Conservation (phyloP, 2,329 filamentous ascomycete genomes). For the Tolypocladium tropicale region DNA sequence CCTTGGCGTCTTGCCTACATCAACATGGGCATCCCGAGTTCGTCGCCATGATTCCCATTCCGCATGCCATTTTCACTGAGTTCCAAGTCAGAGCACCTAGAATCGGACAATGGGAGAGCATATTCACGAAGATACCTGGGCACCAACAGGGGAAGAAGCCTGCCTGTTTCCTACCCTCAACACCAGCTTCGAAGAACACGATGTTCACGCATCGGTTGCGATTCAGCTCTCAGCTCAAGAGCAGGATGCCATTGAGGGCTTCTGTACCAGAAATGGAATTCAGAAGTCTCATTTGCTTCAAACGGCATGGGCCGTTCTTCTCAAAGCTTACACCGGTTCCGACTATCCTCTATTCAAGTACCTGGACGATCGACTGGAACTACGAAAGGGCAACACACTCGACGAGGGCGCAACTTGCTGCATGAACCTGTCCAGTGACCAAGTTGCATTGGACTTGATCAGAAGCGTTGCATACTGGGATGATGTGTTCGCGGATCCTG, state of each 20-base stretch:
- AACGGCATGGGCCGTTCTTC: not conserved
- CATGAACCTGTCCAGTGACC: not conserved
- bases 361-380: not conserved
- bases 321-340: not conserved
- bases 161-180: slow-evolving; percentile 2
- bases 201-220: not conserved
- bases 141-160: not conserved
- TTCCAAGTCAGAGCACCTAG: not conserved
- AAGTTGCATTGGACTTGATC: not conserved
- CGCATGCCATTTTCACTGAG: not conserved
- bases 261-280: not conserved
- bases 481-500: not conserved
- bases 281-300: not conserved
- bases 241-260: not conserved
- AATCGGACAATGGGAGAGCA: not conserved
- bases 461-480: not conserved
- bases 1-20: not conserved
- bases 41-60: not conserved
- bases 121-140: not conserved
- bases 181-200: not conserved
- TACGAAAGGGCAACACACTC: not conserved
- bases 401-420: not conserved
- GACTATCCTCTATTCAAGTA: not conserved
- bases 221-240: not conserved
- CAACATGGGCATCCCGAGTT: not conserved